Conservation (phyloP, 2,329 filamentous ascomycete genomes). For the Cladosporium velox region DNA sequence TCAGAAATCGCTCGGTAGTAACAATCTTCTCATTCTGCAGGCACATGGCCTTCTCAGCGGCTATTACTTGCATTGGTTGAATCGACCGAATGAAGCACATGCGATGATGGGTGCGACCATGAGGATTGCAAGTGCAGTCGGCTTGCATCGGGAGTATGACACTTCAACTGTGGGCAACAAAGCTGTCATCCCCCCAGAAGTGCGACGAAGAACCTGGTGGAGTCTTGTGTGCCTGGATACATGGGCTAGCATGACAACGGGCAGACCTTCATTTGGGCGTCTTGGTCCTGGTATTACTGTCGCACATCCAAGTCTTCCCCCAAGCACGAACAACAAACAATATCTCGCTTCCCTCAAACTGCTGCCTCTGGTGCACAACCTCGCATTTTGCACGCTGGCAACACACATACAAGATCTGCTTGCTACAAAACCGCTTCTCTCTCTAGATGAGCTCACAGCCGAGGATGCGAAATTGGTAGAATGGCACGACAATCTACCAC, state of each 20-base stretch:
- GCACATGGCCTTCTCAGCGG: slow-evolving; percentile 26
- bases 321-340: slow-evolving; percentile 29
- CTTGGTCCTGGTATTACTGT: slow-evolving; percentile 68
- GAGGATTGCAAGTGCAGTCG: slow-evolving; percentile 26
- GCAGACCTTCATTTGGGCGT: slow-evolving; percentile 66
- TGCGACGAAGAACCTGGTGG: slow-evolving; percentile 70
- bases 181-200: slow-evolving; percentile 55
- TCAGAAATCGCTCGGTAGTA: slow-evolving; percentile 24
- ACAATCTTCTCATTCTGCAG: slow-evolving; percentile 25
- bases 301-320: slow-evolving; percentile 54
- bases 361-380: slow-evolving; percentile 70
- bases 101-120: slow-evolving; percentile 27
- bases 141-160: slow-evolving; percentile 25
- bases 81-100: slow-evolving; percentile 27
- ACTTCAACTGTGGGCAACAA: neutral
- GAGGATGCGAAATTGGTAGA: slow-evolving; percentile 67
- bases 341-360: slow-evolving; percentile 61
- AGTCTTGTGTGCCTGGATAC: slow-evolving; percentile 71
- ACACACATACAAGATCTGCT: slow-evolving; percentile 74
- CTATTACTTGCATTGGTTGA: slow-evolving; percentile 28
- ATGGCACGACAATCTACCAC: slow-evolving; percentile 69
- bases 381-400: slow-evolving; percentile 75
- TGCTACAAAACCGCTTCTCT: slow-evolving; percentile 66
- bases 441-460: slow-evolving; percentile 62
- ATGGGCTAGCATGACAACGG: slow-evolving; percentile 69